These are phyloP conservation scores for Phytopythium oedochilum DNA, from an alignment of 352 stramenopile species.

Conservation along the genomic window DNA sequence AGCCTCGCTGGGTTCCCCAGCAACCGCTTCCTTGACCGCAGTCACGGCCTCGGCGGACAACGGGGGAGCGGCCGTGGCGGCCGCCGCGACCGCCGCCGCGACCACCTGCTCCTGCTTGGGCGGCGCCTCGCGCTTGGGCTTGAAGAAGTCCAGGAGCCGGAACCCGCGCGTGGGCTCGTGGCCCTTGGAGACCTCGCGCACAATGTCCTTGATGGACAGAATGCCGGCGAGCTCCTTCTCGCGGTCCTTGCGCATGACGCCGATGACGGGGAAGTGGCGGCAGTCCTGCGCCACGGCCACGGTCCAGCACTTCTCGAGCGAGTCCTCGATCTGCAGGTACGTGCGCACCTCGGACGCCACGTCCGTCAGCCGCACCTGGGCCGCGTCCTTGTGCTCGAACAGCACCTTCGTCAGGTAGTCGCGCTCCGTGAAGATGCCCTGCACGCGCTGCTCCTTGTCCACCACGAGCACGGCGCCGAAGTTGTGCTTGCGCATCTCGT, in stretches of 20 bases:
- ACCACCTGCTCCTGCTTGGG: conserved; percentile 37
- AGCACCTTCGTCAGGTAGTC: conserved; percentile 83
- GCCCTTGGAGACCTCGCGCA: conserved; percentile 81
- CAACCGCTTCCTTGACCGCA: background rate
- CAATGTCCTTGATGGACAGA: conserved; percentile 84
- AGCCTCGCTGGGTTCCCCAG: background rate
- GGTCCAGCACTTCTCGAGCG: conserved; percentile 77
- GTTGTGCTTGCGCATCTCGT: conserved; percentile 72
- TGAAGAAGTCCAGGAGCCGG: conserved; percentile 84
- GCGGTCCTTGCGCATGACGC: conserved; percentile 62
- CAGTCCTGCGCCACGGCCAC: conserved; percentile 61
- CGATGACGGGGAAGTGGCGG: conserved; percentile 81
- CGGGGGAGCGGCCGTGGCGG: conserved; percentile 1
- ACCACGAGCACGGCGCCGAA: conserved; percentile 82
- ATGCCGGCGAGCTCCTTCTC: conserved; percentile 81
- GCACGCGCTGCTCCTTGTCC: conserved; percentile 78
- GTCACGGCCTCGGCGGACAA: conserved; percentile 1
- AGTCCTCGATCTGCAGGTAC: conserved; percentile 71
- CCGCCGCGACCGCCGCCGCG: conserved; percentile 11
- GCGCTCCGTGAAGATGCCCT: conserved; percentile 83
- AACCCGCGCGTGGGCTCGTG: conserved; percentile 68
- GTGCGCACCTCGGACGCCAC: conserved; percentile 49
- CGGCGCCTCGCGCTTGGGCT: conserved; percentile 37
- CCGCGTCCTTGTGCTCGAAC: conserved; percentile 62
- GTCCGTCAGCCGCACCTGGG: conserved; percentile 46